Evolutionary conservation across 2,329 filamentous ascomycete species (phyloP), one percentile per base, ranked within the genome.

Genomic region (Claviceps capensis): DNA sequence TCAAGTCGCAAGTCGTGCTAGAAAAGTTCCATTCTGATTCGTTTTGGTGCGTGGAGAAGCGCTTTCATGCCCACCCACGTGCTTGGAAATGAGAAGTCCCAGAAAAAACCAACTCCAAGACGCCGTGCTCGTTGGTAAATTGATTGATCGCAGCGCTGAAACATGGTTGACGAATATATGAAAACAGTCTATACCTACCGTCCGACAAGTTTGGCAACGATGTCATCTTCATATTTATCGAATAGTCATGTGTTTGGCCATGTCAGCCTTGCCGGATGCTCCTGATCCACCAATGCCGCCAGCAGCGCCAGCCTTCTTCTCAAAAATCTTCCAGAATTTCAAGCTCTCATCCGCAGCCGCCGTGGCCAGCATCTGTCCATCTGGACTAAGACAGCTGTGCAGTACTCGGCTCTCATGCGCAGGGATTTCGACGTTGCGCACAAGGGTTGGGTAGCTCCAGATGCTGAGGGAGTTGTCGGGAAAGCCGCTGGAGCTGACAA

Each of bases 301-400:
- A 55, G 79, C 73, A 54, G 79, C 74, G 52, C 88, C 89, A 17
- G 90, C 76, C 81, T 96, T 97, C 81, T 95, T 96, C 79, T 98
- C 93, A 65, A 98, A 98, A 61, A 98, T 79, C 82, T 98, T 98
- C 93, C 93, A 98, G 78, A 98, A 98, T 75, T 98, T 98, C 69
- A 98, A 78, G 65, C 85, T 91, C 77, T 98, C 93, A 63, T 98
- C 93, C 40, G 91, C 90, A 61, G 91, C 87, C 55, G 93, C 91
- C 49, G 93, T 98, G 49, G 93, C 93, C 52, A 98, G 81, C 82
- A 96, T 95, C 75, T 98, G 93, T 50, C 93, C 93, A 64, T 98
- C 93, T 3, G 93, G 93, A 73, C 89, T 96, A 60, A 98, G 81
- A 67, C 88, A 93, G 76, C 88, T 95, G 81, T 97, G 93, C 48